phyloP scores from a whole-genome alignment of 257 asterid species.

The Henckelia pumila region DNA sequence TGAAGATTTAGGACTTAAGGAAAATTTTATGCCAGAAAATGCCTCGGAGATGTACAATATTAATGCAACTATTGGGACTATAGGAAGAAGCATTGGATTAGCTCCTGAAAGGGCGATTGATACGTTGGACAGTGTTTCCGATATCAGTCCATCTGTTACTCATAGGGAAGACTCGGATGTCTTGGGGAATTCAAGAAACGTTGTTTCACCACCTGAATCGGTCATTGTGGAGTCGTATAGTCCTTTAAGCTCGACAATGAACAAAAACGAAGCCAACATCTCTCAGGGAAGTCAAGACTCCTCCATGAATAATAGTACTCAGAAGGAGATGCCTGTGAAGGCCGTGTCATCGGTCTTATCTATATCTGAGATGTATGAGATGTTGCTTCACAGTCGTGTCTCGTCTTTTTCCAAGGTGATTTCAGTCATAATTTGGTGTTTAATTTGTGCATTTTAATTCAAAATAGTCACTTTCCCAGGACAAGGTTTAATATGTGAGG shows the following conservation, averaged over 20 bases:
- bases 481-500: not conserved
- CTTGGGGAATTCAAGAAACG: not conserved
- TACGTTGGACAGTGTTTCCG: not conserved
- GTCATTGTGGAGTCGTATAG: not conserved
- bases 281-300: not conserved
- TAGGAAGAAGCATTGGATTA: conserved; percentile 16
- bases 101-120: conserved; percentile 23
- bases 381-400: conserved; percentile 42
- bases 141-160: conserved; percentile 8
- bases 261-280: not conserved
- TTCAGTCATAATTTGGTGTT: not conserved
- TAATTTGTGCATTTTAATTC: not conserved
- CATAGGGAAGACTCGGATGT: not conserved
- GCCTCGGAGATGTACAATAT: conserved; percentile 6
- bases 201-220: conserved; percentile 30
- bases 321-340: conserved; percentile 19
- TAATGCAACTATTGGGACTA: conserved; percentile 11
- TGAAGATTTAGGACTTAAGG: not conserved
- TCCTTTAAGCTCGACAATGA: conserved; percentile 10
- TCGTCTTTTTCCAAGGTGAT: conserved; percentile 47
- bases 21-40: not conserved
- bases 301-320: conserved; percentile 18
- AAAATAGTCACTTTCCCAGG: not conserved
- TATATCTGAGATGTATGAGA: conserved; percentile 47
- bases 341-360: conserved; percentile 32